Conservation (phyloP, 495 filamentous ascomycete species). For the Aspergillus egyptiacus region DNA sequence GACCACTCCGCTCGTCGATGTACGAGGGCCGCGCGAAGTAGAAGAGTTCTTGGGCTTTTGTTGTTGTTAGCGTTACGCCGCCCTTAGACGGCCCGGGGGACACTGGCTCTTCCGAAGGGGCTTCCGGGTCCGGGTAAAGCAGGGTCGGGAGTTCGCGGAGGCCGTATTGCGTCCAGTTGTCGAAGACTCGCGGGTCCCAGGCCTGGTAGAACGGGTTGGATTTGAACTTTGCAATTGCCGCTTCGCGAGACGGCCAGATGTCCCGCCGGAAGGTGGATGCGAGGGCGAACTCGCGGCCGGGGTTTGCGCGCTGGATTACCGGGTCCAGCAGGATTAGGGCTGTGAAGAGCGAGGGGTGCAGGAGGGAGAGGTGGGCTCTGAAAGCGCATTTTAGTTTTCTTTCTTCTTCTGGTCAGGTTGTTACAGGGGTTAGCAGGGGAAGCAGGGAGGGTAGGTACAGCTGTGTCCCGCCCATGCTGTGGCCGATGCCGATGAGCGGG, state of each 20-base stretch:
- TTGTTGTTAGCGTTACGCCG: constrained; percentile 56
- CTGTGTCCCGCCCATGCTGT: constrained; percentile 66
- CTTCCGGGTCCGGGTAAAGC: constrained; percentile 34
- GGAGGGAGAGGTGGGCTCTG: constrained; percentile 43
- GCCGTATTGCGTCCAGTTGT: constrained; percentile 49
- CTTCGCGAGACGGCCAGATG: constrained; percentile 49
- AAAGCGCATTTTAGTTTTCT: no score
- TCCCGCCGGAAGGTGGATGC: constrained; percentile 49
- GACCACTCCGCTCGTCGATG: constrained; percentile 13
- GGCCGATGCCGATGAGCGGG: constrained; percentile 71
- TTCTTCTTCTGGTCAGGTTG: not conserved
- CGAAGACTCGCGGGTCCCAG: constrained; percentile 58
- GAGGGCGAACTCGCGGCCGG: not conserved
- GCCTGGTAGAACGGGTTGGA: constrained; percentile 47
- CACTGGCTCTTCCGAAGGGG: no score
- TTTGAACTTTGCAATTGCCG: constrained; percentile 46
- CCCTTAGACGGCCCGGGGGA: no score
- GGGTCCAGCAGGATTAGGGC: constrained; percentile 68
- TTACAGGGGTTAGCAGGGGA: constrained; percentile 42
- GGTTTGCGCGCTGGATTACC: constrained; percentile 44
- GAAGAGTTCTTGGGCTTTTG: constrained; percentile 55
- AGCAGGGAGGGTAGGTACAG: constrained; percentile 35
- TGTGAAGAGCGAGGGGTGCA: constrained; percentile 68
- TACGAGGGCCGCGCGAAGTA: constrained; percentile 26
- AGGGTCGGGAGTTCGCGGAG: constrained; percentile 48